Conservation (phyloP, 108 stramenopile genomes). For the Cyclotella atomus region DNA sequence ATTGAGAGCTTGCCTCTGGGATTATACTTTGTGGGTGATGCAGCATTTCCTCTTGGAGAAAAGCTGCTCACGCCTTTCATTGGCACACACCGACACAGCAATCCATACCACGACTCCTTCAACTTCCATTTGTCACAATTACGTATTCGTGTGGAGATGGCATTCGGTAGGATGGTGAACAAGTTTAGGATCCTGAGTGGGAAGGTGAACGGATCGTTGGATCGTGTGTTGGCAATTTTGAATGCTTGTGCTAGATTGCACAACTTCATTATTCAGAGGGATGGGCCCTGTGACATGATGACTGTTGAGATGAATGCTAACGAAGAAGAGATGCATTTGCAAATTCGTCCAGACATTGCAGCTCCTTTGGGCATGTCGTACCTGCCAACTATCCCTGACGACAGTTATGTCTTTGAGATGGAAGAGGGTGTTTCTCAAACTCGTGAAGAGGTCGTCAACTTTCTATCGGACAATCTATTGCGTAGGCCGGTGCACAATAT, state of each 20-base stretch:
- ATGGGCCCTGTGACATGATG: background rate
- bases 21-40: constrained; percentile 22
- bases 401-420: background rate
- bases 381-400: background rate
- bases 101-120: constrained; percentile 15
- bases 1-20: constrained; percentile 15
- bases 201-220: constrained; percentile 1
- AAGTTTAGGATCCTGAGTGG: constrained; percentile 1
- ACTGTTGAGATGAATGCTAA: background rate
- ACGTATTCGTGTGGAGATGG: background rate
- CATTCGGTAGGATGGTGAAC: background rate
- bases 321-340: background rate
- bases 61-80: constrained; percentile 26
- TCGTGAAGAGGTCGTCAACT: background rate
- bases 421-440: background rate
- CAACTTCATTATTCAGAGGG: constrained; percentile 8
- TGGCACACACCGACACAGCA: constrained; percentile 16
- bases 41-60: constrained; percentile 10
- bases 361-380: constrained; percentile 7
- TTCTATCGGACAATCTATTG: background rate
- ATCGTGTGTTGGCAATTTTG: background rate
- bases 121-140: constrained; percentile 36
- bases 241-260: background rate
- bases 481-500: background rate
- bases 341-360: background rate